A percentile compares a stretch with the other conserved stretches of the same genome.
Evolutionary conservation across 1,284 basidiomycete species (phyloP).

Genomic region (Sporisorium sorghi): DNA sequence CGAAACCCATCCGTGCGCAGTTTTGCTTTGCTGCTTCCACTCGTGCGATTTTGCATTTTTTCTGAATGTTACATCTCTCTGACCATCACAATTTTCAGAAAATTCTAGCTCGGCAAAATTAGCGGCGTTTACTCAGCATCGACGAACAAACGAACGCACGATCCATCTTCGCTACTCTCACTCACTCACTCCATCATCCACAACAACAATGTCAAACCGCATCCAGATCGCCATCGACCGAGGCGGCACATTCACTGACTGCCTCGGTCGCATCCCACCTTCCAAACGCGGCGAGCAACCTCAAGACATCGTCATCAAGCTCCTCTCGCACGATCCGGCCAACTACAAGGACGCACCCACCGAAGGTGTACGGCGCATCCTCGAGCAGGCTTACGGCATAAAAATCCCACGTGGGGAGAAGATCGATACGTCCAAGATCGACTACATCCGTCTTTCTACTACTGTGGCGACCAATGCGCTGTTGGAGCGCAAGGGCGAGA

Average conservation of each 20-base stretch:
- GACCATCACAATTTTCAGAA: background rate
- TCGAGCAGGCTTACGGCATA: constrained; percentile 81
- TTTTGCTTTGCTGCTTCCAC: background rate
- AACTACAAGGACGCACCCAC: constrained; percentile 95
- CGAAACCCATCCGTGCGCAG: too few species aligned
- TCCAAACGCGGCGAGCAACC: constrained; percentile 18
- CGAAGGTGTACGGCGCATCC: constrained; percentile 89
- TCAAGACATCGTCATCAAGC: constrained; percentile 70
- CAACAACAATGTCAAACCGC: constrained; percentile 39
- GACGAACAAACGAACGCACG: too few species aligned
- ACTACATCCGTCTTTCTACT: constrained; percentile 90
- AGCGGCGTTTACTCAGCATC: constrained; percentile 12
- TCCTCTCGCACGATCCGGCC: constrained; percentile 72
- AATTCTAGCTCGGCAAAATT: constrained; percentile 16
- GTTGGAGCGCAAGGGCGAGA: constrained; percentile 90
- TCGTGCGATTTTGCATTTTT: constrained; percentile 8
- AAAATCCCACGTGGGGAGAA: constrained; percentile 77
- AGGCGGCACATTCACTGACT: constrained; percentile 69
- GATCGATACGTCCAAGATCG: constrained; percentile 85
- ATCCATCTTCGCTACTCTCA: background rate
- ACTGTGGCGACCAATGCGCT: constrained; percentile 97
- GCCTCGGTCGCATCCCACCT: constrained; percentile 55
- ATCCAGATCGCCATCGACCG: constrained; percentile 66
- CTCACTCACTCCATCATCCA: too few species aligned
- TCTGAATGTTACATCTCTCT: background rate